A percentile compares a stretch with the other conserved stretches of the same genome.
phyloP scores from a whole-genome alignment of 1,284 basidiomycete species.

The Trichosporon sp. region DNA sequence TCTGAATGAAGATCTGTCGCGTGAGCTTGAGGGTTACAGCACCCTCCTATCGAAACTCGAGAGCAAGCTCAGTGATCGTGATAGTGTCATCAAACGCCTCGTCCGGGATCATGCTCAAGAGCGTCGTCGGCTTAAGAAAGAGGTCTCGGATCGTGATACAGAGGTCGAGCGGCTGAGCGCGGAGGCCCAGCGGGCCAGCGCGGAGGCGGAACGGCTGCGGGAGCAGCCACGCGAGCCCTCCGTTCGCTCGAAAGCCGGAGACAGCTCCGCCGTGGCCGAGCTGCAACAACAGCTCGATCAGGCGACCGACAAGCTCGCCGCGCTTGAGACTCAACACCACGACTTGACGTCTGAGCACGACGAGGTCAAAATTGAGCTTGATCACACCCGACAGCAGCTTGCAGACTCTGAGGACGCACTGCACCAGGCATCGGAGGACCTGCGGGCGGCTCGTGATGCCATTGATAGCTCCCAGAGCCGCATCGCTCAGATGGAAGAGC shows the following conservation, averaged over 20 bases:
- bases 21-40: background rate
- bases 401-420: background rate
- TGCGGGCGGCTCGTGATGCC: background rate
- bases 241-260: background rate
- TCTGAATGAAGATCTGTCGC: background rate
- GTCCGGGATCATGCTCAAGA: background rate
- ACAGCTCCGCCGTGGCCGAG: background rate
- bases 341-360: constrained; percentile 22
- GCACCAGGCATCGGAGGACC: background rate
- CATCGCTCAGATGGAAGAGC: background rate
- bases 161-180: constrained; percentile 24
- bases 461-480: background rate
- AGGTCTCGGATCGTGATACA: background rate
- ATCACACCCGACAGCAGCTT: background rate
- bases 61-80: background rate
- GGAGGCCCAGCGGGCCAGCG: constrained; percentile 27
- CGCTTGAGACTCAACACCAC: constrained; percentile 1
- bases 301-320: constrained; percentile 10
- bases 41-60: background rate
- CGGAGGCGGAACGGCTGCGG: constrained; percentile 30
- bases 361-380: background rate
- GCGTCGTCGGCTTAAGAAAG: background rate
- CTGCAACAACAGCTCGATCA: constrained; percentile 4
- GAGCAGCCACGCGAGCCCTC: background rate
- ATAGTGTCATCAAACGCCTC: background rate